These are phyloP conservation scores for Penicillium roqueforti DNA, from an alignment of 495 filamentous ascomycete species.

Conservation along the genomic window DNA sequence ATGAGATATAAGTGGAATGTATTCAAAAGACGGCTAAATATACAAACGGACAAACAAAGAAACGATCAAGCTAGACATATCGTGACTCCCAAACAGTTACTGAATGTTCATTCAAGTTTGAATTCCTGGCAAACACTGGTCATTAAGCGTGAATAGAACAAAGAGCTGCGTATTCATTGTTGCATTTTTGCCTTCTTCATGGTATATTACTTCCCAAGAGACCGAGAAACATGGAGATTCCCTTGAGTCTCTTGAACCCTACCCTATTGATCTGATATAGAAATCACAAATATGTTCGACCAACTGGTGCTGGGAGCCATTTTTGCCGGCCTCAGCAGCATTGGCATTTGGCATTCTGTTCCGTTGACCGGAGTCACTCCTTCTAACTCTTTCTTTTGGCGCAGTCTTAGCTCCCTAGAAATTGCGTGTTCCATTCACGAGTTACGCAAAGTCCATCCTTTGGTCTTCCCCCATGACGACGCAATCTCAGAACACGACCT, in stretches of 20 bases:
- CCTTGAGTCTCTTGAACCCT: not conserved
- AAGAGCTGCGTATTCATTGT: not conserved
- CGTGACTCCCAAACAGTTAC: not conserved
- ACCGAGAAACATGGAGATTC: not conserved
- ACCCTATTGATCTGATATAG: not conserved
- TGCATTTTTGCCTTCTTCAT: not conserved
- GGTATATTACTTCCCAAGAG: not conserved
- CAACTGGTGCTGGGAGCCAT: not conserved
- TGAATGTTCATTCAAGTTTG: slow-evolving; percentile 1
- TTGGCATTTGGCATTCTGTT: not conserved
- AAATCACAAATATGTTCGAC: not conserved
- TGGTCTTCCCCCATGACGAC: not conserved
- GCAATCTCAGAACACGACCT: not conserved
- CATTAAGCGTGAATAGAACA: not conserved
- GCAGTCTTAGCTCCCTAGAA: slow-evolving; percentile 1
- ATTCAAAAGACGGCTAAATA: not conserved
- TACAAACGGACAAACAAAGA: not conserved
- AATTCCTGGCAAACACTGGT: not conserved
- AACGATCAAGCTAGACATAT: not conserved
- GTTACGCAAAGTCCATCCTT: not conserved
- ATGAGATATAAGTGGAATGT: no score
- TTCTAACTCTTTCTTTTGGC: not conserved
- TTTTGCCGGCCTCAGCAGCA: not conserved
- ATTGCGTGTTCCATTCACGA: not conserved
- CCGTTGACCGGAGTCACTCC: not conserved